Evolutionary conservation across 2,329 filamentous ascomycete species (phyloP).

Genomic region (Penicillium sp.): DNA sequence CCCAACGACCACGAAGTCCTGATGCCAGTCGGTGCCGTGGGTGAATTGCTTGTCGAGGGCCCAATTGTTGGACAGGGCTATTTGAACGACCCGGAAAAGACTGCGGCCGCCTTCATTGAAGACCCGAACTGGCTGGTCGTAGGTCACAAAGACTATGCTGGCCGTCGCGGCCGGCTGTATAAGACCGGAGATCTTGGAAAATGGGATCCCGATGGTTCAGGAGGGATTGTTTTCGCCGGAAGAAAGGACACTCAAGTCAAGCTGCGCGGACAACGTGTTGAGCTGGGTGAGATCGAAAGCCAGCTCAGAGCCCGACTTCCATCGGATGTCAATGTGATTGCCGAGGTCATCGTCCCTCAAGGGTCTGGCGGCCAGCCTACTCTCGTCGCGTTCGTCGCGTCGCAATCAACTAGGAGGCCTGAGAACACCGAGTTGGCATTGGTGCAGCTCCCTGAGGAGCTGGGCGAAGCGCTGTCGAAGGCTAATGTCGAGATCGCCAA

Average conservation of each 20-base stretch:
- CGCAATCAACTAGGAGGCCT: slow-evolving; percentile 22
- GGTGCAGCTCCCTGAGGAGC: slow-evolving; percentile 16
- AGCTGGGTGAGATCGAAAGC: slow-evolving; percentile 44
- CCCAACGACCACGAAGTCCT: slow-evolving; percentile 38
- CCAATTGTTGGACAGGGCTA: slow-evolving; percentile 50
- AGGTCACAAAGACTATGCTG: slow-evolving; percentile 24
- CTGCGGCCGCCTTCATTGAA: slow-evolving; percentile 36
- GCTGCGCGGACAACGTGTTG: slow-evolving; percentile 44
- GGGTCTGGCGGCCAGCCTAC: slow-evolving; percentile 28
- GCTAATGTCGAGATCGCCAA: slow-evolving; percentile 26
- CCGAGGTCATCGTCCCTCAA: slow-evolving; percentile 48
- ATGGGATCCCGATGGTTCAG: slow-evolving; percentile 40
- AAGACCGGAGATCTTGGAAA: slow-evolving; percentile 42
- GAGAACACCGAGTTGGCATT: slow-evolving; percentile 17
- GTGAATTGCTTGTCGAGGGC: slow-evolving; percentile 50
- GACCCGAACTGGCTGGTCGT: slow-evolving; percentile 39
- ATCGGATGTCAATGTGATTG: slow-evolving; percentile 41
- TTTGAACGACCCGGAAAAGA: slow-evolving; percentile 40
- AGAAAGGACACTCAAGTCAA: slow-evolving; percentile 45
- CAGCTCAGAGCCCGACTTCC: slow-evolving; percentile 32
- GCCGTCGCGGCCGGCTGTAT: slow-evolving; percentile 37
- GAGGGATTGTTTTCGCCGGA: slow-evolving; percentile 38
- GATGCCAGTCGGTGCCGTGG: slow-evolving; percentile 46
- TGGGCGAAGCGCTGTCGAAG: slow-evolving; percentile 17
- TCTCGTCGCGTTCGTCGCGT: slow-evolving; percentile 33